Base-by-base conservation (phyloP, 331 rosid species). In the Telfairia occidentalis region DNA sequence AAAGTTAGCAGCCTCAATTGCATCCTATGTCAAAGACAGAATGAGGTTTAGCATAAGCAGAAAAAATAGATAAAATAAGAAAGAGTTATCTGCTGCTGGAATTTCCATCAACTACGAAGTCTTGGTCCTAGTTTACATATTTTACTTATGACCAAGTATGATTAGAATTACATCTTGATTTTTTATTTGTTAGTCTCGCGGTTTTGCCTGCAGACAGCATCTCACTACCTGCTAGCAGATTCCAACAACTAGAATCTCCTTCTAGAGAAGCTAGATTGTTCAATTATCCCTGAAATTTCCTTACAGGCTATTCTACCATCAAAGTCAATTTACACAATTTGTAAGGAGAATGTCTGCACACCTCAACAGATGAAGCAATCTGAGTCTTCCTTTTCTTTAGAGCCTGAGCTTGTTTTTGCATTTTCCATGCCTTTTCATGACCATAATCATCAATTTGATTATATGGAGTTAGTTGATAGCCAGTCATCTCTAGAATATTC, bases 361-460 rank as follows among this genome's bases (percentile, higher is more conserved):
- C 88, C 86, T 80, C 88, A 71, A 85, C 86, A 0, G 81, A 71
- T 64, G 88, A 82, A 65, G 79, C 88, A 80, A 85, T 85, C 78
- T 80, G 84, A 57, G 84, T 85, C 79, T 82, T 85, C 66, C 86
- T 85, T 55, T 82, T 82, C 64, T 79, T 79, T 37, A 77, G 43
- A 54, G 83, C 59, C 71, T 66, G 89, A 40, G 81, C 79, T 78
- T 85, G 89, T 63, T 80, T 85, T 38, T 82, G 83, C 89, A 80
- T 85, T 80, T 80, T 85, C 86, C 89, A 85, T 2, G 71, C 15
- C 86, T 85, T 85, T 37, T 85, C 89, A 57, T 82, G 86, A 80
- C 89, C 89, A 80, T 85, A 85, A 76, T 85, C 89, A 76, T 85
- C 89, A 71, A 85, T 80, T 81, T 85, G 89, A 82, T 85, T 85